Percentiles rank a stretch among this genome's conserved stretches.
Conservation (phyloP, 371 early-diverging fungal species). For the Nematocida parisii region DNA sequence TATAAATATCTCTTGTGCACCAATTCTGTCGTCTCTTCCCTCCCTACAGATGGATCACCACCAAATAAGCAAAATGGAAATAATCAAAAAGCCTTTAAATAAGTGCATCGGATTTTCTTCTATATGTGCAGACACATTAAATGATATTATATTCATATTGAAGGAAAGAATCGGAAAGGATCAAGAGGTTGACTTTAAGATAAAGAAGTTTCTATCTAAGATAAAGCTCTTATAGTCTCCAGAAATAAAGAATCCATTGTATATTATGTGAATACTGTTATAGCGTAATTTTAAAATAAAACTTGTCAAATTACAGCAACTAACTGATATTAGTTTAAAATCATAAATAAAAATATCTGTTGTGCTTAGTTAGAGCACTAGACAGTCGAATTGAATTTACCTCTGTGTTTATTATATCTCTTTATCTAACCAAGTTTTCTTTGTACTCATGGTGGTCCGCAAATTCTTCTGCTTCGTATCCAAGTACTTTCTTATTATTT, state of each 20-base stretch:
- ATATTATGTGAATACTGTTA: too few relatives aligned
- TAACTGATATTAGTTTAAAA: too few relatives aligned
- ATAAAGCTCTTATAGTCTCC: neutral
- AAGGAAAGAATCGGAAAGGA: neutral
- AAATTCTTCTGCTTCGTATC: slow-evolving; percentile 46
- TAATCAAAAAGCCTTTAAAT: neutral
- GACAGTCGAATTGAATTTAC: neutral
- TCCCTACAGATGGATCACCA: neutral
- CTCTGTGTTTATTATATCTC: slow-evolving; percentile 5
- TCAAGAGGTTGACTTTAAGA: neutral
- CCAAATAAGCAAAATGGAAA: neutral
- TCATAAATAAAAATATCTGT: too few relatives aligned
- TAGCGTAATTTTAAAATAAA: too few relatives aligned
- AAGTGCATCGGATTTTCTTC: neutral
- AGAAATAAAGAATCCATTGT: too few relatives aligned
- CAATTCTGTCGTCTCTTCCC: neutral
- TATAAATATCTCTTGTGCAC: neutral
- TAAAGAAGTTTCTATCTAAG: neutral
- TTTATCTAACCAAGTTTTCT: slow-evolving; percentile 32
- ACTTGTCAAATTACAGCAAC: too few relatives aligned
- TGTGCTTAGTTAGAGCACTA: too few relatives aligned
- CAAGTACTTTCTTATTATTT: neutral
- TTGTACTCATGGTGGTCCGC: slow-evolving; percentile 32
- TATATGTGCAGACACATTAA: neutral
- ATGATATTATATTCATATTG: neutral